Evolutionary conservation across 2,329 filamentous ascomycete genomes (phyloP), one percentile per base, ranked within the genome.

Genomic region (Alternaria sp.): DNA sequence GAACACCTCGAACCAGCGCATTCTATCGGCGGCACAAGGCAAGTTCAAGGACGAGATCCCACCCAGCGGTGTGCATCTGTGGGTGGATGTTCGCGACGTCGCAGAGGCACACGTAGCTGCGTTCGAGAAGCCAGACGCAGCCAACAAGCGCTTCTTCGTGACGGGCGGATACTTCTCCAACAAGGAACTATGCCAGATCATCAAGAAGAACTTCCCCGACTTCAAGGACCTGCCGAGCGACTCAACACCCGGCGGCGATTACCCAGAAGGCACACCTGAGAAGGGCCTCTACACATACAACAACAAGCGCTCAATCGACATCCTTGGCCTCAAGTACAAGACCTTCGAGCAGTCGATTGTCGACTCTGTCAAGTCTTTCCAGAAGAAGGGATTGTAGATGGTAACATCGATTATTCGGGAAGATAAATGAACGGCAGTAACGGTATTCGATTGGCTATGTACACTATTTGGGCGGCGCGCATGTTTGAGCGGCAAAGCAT

Each of bases 1-100:
- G 65, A 94, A 93, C 80, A 91, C 90, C 1, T 92, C 90, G 13
- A 93, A 93, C 76, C 85, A 89, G 69, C 86, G 89, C 19, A 85
- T 93, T 57, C 82, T 87, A 9, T 85, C 90, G 64, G 80, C 91
- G 55, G 84, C 90, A n/a, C 85, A 83, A 7, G 91, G 91, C 17
- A 85, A 87, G 62, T 85, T 82, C 75, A 89, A 87, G 67, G 80
- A 86, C 2, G 82, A 84, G 25, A 84, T 91, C 10, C 83, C 86
- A 0, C 83, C 87, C 0, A 90, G 88, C 0, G 86, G 84, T 0
- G 85, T 85, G 1, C 89, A 77, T 64, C 61, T 83, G 28, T 83
- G 81, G 80, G 79, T 83, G 6, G 82, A 84, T 57, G 83, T 84
- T 6, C 80, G 82, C 21, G 82, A 92, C 69, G 85, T 91, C 0